A percentile compares a stretch with the other conserved stretches of the same genome.
These are phyloP conservation scores for Phytophthora ohioensis DNA, from an alignment of 352 stramenopile genomes.

Conservation along the genomic window DNA sequence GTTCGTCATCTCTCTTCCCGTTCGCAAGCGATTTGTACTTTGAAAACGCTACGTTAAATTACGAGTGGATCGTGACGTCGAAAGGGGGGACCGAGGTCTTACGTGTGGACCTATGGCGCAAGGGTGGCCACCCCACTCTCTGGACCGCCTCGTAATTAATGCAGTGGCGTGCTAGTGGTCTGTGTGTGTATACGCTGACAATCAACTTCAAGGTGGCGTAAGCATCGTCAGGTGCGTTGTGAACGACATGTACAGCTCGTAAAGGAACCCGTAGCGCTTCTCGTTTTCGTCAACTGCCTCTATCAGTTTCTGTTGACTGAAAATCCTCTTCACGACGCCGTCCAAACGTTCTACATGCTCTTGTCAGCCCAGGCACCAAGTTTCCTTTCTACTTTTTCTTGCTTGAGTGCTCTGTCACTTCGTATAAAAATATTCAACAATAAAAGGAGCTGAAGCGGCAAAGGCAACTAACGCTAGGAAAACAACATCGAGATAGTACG, in stretches of 20 bases:
- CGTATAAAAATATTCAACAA: too few species aligned
- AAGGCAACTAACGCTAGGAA: too few species aligned
- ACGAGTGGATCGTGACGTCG: neutral
- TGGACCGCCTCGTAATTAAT: neutral
- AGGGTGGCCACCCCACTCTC: neutral
- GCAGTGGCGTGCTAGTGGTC: neutral
- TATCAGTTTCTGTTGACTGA: too few species aligned
- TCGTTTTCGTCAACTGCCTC: too few species aligned
- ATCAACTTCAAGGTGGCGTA: constrained; percentile 2
- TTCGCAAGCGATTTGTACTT: constrained; percentile 6
- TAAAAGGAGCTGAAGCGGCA: too few species aligned
- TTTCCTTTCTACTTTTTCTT: too few species aligned
- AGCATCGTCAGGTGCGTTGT: neutral
- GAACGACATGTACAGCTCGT: neutral
- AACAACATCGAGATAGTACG: too few species aligned
- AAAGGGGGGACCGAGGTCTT: neutral
- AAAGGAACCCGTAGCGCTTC: too few species aligned
- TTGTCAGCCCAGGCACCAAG: too few species aligned
- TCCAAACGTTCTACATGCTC: too few species aligned
- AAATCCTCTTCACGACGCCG: too few species aligned
- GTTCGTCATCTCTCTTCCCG: neutral
- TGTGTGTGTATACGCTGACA: neutral
- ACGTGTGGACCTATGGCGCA: neutral
- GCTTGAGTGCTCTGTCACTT: too few species aligned
- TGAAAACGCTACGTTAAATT: constrained; percentile 1